Evolutionary conservation across 2,329 filamentous ascomycete genomes (phyloP).

Genomic region (Chaetomiaceae sp.): DNA sequence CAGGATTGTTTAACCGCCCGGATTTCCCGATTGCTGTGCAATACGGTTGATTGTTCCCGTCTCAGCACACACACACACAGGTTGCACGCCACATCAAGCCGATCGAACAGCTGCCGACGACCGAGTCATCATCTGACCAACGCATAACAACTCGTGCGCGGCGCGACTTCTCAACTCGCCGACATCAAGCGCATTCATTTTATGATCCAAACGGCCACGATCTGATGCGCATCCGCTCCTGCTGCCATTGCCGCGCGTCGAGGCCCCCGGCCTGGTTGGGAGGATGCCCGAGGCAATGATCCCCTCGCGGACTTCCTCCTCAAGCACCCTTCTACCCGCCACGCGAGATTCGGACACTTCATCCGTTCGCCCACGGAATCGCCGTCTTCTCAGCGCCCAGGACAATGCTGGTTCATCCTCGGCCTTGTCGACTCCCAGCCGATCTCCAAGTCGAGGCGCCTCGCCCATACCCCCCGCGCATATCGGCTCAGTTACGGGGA

Average conservation of each 20-base stretch:
- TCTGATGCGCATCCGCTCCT: constrained; percentile 19
- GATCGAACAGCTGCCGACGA: neutral
- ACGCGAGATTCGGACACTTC: constrained; percentile 39
- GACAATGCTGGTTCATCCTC: constrained; percentile 29
- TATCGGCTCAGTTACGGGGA: constrained; percentile 32
- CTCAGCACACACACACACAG: neutral
- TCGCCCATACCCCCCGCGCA: constrained; percentile 48
- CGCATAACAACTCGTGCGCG: neutral
- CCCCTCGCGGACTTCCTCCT: constrained; percentile 37
- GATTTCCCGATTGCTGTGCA: constrained; percentile 10
- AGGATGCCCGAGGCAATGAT: constrained; percentile 28
- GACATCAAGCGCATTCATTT: neutral
- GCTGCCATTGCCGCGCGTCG: constrained; percentile 28
- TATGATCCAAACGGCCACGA: neutral
- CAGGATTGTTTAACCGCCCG: constrained; percentile 4
- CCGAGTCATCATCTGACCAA: neutral
- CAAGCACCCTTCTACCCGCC: constrained; percentile 39
- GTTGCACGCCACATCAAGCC: neutral
- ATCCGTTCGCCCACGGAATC: constrained; percentile 48
- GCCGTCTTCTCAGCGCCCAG: constrained; percentile 38
- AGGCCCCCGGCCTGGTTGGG: constrained; percentile 28
- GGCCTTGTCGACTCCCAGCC: constrained; percentile 28
- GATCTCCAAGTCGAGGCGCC: constrained; percentile 36
- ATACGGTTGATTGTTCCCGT: neutral
- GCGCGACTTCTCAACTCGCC: neutral